These are phyloP conservation scores for Colletotrichum karsti DNA, from an alignment of 2,329 filamentous ascomycete genomes.

Conservation along the genomic window DNA sequence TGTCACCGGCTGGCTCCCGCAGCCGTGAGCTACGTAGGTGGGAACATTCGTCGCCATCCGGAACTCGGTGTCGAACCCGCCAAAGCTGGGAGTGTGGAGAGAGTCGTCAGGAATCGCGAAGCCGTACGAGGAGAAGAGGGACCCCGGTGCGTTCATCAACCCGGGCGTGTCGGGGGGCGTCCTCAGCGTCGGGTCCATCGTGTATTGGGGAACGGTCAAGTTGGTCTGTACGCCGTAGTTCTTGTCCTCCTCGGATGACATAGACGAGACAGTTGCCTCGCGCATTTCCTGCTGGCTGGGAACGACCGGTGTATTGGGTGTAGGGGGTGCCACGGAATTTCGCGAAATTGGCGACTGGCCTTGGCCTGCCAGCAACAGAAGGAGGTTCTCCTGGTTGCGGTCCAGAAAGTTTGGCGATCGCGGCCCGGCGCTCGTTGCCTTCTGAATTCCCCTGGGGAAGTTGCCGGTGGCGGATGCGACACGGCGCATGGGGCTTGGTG, in stretches of 20 bases:
- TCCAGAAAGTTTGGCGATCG: constrained; percentile 55
- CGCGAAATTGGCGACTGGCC: constrained; percentile 52
- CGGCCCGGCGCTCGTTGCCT: constrained; percentile 42
- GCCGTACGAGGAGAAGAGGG: constrained; percentile 48
- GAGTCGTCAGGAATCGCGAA: constrained; percentile 55
- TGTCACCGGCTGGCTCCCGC: constrained; percentile 56
- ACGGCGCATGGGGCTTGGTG: constrained; percentile 59
- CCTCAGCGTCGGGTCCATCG: constrained; percentile 54
- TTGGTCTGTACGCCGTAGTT: constrained; percentile 29
- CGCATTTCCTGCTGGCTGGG: constrained; percentile 45
- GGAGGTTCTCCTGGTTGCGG: constrained; percentile 53
- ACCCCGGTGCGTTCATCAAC: constrained; percentile 49
- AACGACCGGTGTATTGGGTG: constrained; percentile 57
- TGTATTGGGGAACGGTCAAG: constrained; percentile 34
- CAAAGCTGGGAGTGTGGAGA: constrained; percentile 56
- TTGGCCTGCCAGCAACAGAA: constrained; percentile 47
- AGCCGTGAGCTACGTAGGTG: constrained; percentile 52
- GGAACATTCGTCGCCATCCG: constrained; percentile 47
- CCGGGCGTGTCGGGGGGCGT: constrained; percentile 64
- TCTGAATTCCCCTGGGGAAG: constrained; percentile 51
- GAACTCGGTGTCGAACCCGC: constrained; percentile 53
- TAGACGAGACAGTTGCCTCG: constrained; percentile 49
- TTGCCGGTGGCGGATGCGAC: constrained; percentile 60
- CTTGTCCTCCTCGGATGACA: constrained; percentile 47
- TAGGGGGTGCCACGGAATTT: constrained; percentile 55